Percentiles rank a stretch among this genome's conserved stretches.
phyloP scores from a whole-genome alignment of 495 filamentous ascomycete genomes.

The Achaetomiella virescens region DNA sequence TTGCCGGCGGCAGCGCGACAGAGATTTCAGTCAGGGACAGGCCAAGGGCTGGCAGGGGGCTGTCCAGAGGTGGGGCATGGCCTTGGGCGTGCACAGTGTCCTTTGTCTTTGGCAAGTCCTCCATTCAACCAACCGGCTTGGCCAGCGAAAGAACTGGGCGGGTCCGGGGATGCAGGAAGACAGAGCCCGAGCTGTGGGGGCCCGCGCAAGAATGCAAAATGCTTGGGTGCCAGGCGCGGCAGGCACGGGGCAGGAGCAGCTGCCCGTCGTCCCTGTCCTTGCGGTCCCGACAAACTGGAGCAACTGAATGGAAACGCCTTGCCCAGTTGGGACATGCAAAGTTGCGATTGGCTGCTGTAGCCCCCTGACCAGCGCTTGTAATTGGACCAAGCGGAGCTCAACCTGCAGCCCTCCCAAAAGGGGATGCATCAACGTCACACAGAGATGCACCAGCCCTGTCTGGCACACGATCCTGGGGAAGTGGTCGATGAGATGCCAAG shows the following conservation, averaged over 20 bases:
- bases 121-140: too few relatives aligned
- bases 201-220: slow-evolving; percentile 9
- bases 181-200: not conserved
- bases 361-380: not conserved
- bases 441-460: too few relatives aligned
- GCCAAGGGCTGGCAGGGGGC: too few relatives aligned
- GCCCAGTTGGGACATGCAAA: not conserved
- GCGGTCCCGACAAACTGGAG: slow-evolving; percentile 8
- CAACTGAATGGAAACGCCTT: not conserved
- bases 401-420: not conserved
- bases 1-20: not conserved
- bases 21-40: not conserved
- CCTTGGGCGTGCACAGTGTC: not conserved
- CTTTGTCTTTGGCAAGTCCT: too few relatives aligned
- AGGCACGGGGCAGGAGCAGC: not conserved
- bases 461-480: too few relatives aligned
- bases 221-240: not conserved
- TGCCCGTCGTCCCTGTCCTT: not conserved
- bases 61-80: not conserved
- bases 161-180: not conserved
- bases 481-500: too few relatives aligned
- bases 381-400: not conserved
- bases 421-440: too few relatives aligned
- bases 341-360: slow-evolving; percentile 7
- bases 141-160: not conserved